Evolutionary conservation across 768 basidiomycete species (phyloP), one percentile per base, ranked within the genome.

Genomic region (Agaricus subrufescens): DNA sequence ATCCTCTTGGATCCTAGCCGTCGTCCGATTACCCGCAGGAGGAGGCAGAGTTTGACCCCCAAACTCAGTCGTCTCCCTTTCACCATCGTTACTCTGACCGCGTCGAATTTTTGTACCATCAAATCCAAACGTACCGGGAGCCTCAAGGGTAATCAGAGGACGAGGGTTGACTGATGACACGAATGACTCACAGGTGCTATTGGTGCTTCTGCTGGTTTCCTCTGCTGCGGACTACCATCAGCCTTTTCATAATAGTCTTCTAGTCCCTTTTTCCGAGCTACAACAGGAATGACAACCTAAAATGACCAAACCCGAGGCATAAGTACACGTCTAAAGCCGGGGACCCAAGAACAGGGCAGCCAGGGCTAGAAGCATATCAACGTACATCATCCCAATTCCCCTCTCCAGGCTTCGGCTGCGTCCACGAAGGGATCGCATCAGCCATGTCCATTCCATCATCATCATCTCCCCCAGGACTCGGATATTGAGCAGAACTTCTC

Each of bases 381-480:
- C 80, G 65, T 63, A 83, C 89, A 66, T 94, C 91, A 64, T 94
- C 91, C 91, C 91, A 94, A 63, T 89, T 91, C 1, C 88, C 87
- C 25, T 80, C 74, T 56, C 71, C 72, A 26, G 77, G 80, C 27
- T 85, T 73, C 26, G 89, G 88, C 64, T 91, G 85, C 15, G 87
- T 90, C 90, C 88, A 90, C 3, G 81, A 78, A 5, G 91, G 91
- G 65, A 93, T 91, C 25, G 91, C 91, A 67, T 92, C 75, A 50
- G 79, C 78, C 71, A 86, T 72, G 46, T 81, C 79, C 70, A 86
- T 71, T 47, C 81, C 75, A 57, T 65, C 67, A 26, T 76, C 75
- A n/a, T 47, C 67, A 11, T 76, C 75, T 14, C 74, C 77, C 44
- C 61, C 77, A 0, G 84, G 80, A 1, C 77, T 74, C 6, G 89